These are phyloP conservation scores for Penicillium sp. DNA, from an alignment of 2,329 filamentous ascomycete genomes.

Conservation along the genomic window DNA sequence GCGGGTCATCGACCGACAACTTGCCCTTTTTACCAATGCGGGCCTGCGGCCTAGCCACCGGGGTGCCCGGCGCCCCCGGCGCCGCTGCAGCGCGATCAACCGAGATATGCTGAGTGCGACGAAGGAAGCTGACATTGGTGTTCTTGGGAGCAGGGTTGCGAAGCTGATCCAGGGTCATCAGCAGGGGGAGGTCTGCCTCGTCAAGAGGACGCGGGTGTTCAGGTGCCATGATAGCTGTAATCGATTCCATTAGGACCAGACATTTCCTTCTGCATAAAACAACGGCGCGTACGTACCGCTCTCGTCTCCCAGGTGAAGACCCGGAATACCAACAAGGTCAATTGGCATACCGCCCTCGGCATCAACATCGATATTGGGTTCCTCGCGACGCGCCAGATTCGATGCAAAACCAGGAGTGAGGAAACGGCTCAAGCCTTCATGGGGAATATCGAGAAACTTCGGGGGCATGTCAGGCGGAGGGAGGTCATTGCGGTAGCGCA, in stretches of 20 bases:
- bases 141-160: conserved; percentile 76
- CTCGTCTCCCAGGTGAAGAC: conserved; percentile 92
- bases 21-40: conserved; percentile 32
- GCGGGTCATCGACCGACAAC: conserved; percentile 52
- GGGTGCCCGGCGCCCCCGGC: conserved; percentile 19
- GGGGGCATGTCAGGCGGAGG: conserved; percentile 91
- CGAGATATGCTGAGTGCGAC: conserved; percentile 87
- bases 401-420: conserved; percentile 87
- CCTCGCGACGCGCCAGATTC: conserved; percentile 81
- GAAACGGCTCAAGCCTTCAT: conserved; percentile 85
- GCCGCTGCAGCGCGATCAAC: conserved; percentile 36
- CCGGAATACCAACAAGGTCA: conserved; percentile 89
- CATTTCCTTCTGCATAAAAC: background rate
- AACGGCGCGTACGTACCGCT: conserved; percentile 58
- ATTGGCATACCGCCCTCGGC: conserved; percentile 97
- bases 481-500: conserved; percentile 91
- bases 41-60: conserved; percentile 20
- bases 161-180: conserved; percentile 76
- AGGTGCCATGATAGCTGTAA: conserved; percentile 72
- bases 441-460: conserved; percentile 94
- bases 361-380: conserved; percentile 93
- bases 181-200: conserved; percentile 75
- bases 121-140: conserved; percentile 83
- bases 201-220: conserved; percentile 67
- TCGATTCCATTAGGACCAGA: conserved; percentile 9